A percentile compares a stretch with the other conserved stretches of the same genome.
These are phyloP conservation scores for Plasmodium vinckei DNA, from an alignment of 169 alveolate species.

Conservation along the genomic window DNA sequence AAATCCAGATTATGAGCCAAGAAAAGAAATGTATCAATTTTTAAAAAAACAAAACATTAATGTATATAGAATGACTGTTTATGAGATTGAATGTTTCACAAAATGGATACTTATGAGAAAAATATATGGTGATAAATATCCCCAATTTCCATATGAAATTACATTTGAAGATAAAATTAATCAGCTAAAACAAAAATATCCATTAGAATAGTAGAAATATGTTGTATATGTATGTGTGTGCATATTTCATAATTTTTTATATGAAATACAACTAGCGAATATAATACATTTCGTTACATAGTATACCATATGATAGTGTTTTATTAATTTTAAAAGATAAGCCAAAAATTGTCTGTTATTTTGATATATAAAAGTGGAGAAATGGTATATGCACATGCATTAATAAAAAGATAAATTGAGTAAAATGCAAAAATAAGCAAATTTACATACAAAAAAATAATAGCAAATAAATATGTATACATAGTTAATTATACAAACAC, in stretches of 20 bases:
- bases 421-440: too few relatives aligned
- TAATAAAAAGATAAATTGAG: too few relatives aligned
- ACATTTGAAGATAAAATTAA: conserved; percentile 86
- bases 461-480: not conserved
- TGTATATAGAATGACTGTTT: conserved; percentile 86
- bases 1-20: conserved; percentile 88
- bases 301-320: too few relatives aligned
- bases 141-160: conserved; percentile 87
- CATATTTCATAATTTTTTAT: too few relatives aligned
- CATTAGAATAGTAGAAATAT: conserved; percentile 57
- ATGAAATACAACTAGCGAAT: too few relatives aligned
- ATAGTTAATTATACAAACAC: not conserved
- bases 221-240: too few relatives aligned
- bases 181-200: conserved; percentile 82
- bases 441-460: not conserved
- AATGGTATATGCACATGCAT: too few relatives aligned
- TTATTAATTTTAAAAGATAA: too few relatives aligned
- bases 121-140: conserved; percentile 84
- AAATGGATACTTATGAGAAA: conserved; percentile 86
- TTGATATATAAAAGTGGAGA: too few relatives aligned
- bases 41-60: conserved; percentile 83
- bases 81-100: conserved; percentile 87
- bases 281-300: too few relatives aligned
- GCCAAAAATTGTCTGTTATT: too few relatives aligned
- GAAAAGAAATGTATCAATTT: conserved; percentile 83